Evolutionary conservation across 257 asterid species (phyloP), one percentile per base, ranked within the genome.

Genomic region (Fraxinus americana): DNA sequence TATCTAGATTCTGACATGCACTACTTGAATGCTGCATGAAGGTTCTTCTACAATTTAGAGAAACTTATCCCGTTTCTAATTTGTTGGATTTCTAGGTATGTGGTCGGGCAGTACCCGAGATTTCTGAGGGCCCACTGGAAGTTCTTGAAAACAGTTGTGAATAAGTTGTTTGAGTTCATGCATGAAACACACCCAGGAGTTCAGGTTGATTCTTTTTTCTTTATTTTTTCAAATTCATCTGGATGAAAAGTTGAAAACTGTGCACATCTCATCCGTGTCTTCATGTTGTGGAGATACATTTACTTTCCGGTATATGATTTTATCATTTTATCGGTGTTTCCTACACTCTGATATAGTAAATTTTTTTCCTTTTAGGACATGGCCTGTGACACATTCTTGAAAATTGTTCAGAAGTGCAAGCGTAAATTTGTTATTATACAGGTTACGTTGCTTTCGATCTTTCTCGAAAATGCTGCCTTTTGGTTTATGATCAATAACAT

Each of bases 111-210:
- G 80, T 96, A 96, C 82, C 99, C 99, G 50, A 87, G 99, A 73
- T 96, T 96, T 85, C 83, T 96, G 87, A 92, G 99, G 90, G 99
- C 99, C 72, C 99, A 96, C 83, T 96, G 99, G 99, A 96, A 96
- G 90, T 96, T 96, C 85, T 86, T 96, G 91, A 96, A 96, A 89
- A 96, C 98, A 81, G 99, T 96, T 76, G 99, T 96, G 78, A 93
- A 93, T 89, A 96, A 96, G 86, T 84, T 96, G 86, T 96, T 96
- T 83, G 99, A 96, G 85, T 96, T 96, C 88, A 96, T 96, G 99
- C 98, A 96, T 10, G 99, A 96, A 90, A 93, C 92, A 6, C 99
- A 96, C 84, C 99, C 98, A 57, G 99, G 99, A 83, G 99, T 96
- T 86, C 99, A 96, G 99, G 99, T 95, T 85, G 29, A 69, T 57